These are phyloP conservation scores for Penicillium corylophilum DNA, from an alignment of 2,329 filamentous ascomycete species.

Conservation along the genomic window DNA sequence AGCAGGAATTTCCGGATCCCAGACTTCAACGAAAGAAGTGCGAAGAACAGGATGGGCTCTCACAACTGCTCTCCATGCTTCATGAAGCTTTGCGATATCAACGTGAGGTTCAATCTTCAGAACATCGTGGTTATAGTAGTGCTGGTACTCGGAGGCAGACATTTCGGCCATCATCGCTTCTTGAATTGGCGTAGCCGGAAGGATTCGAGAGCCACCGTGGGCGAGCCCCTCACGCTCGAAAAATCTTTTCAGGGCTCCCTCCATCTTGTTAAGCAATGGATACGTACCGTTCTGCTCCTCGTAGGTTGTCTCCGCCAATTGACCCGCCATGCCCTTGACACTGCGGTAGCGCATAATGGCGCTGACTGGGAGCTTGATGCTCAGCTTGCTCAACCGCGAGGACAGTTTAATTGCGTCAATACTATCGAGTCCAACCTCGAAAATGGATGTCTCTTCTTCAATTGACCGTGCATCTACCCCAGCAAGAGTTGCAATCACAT, in stretches of 20 bases:
- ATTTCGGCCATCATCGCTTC: slow-evolving; percentile 84
- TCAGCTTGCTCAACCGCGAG: slow-evolving; percentile 63
- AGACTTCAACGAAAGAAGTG: slow-evolving; percentile 68
- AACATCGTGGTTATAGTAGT: slow-evolving; percentile 85
- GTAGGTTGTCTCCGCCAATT: slow-evolving; percentile 17
- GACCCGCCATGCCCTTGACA: slow-evolving; percentile 59
- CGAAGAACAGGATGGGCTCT: slow-evolving; percentile 67
- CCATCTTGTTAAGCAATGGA: slow-evolving; percentile 15
- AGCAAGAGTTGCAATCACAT: slow-evolving; percentile 64
- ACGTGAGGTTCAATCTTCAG: slow-evolving; percentile 58
- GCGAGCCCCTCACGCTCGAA: slow-evolving; percentile 39
- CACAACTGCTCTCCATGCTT: slow-evolving; percentile 64
- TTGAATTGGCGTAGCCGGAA: slow-evolving; percentile 80
- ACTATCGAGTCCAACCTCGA: slow-evolving; percentile 84
- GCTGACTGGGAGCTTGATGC: slow-evolving; percentile 66
- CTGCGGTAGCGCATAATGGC: slow-evolving; percentile 72
- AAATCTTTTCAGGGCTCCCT: slow-evolving; percentile 39
- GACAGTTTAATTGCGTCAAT: slow-evolving; percentile 87
- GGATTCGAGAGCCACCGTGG: slow-evolving; percentile 54
- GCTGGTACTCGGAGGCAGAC: slow-evolving; percentile 67
- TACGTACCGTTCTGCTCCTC: slow-evolving; percentile 24
- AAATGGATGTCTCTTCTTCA: slow-evolving; percentile 62
- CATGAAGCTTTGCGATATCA: slow-evolving; percentile 57
- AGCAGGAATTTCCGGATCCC: slow-evolving; percentile 56
- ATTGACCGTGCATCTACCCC: slow-evolving; percentile 54